Evolutionary conservation across 129 eudicot species (phyloP), one percentile per base, ranked within the genome.

Genomic region (Escallonia herrerae): DNA sequence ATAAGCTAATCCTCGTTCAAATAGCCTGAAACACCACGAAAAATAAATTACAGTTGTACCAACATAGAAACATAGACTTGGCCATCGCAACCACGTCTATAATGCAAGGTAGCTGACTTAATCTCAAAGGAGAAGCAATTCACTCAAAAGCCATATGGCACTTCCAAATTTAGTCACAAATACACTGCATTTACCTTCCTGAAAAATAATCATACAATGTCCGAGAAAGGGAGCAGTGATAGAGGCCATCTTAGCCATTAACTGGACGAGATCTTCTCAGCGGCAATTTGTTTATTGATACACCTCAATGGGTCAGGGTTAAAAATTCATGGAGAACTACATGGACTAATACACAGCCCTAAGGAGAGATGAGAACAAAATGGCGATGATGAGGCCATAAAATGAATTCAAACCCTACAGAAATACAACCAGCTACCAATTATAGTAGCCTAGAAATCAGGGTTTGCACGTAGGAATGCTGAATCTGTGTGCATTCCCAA

Each of bases 1-100:
- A 84, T 94, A 94, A 13, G 87, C 90, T 67, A 94, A 65, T 68
- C 90, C 97, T 43, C 99, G 90, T 81, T 94, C 99, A 71, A 89
- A 94, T 65, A 94, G 75, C 95, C 99, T 94, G 95, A 78, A 78
- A 84, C 52, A 79, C 56, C 76, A 64, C 12, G 6, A 53, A 38
- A 64, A 46, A 63, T 3, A 37, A 62, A 60, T 3, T 67, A 68
- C 44, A 12, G 67, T 59, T 68, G 53, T 62, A 53, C 55, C 44
- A 70, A 10, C 54, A 38, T 11, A 73, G 6, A 65, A 7, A 48
- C 45, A 75, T 8, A 15, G 4, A 40, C 47, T 41, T 9, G 53
- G 41, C 54, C 73, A 52, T 11, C 15, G 43, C 49, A 14, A 37
- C 0, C 46, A 39, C 43, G 39, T 49, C 22, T 43, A 14, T 47